These are phyloP conservation scores for Aspergillus sp. DNA, from an alignment of 2,329 filamentous ascomycete genomes.

Conservation along the genomic window DNA sequence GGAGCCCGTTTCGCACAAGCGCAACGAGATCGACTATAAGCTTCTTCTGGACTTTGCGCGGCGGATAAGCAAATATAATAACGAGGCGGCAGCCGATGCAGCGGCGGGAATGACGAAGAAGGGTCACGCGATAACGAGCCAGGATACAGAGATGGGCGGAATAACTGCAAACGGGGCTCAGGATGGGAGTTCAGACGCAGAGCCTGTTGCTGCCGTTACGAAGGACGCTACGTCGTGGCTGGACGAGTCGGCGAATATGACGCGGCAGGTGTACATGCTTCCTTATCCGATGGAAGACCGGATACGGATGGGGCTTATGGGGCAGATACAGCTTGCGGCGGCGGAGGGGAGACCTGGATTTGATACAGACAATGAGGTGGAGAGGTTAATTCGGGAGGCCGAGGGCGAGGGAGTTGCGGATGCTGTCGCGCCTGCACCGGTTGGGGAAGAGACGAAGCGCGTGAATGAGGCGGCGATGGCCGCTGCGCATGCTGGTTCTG, in stretches of 20 bases:
- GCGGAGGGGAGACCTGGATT: slow-evolving; percentile 55
- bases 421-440: slow-evolving; percentile 34
- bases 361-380: slow-evolving; percentile 54
- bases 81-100: slow-evolving; percentile 45
- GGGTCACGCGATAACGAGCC: slow-evolving; percentile 22
- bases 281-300: slow-evolving; percentile 47
- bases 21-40: slow-evolving; percentile 44
- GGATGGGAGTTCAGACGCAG: slow-evolving; percentile 18
- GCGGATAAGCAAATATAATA: slow-evolving; percentile 49
- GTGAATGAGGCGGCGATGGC: slow-evolving; percentile 34
- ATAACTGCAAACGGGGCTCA: slow-evolving; percentile 24
- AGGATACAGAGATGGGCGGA: slow-evolving; percentile 37
- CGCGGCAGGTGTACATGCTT: slow-evolving; percentile 42
- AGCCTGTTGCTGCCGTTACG: slow-evolving; percentile 38
- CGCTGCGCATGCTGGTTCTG: slow-evolving; percentile 31
- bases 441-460: slow-evolving; percentile 37
- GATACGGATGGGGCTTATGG: slow-evolving; percentile 48
- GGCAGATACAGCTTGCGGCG: slow-evolving; percentile 42
- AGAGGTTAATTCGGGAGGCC: slow-evolving; percentile 53
- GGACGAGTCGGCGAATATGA: slow-evolving; percentile 41
- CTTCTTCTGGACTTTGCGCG: slow-evolving; percentile 47
- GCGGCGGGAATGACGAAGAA: slow-evolving; percentile 27
- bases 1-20: slow-evolving; percentile 9
- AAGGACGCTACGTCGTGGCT: slow-evolving; percentile 43
- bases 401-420: slow-evolving; percentile 52